A percentile compares a stretch with the other conserved stretches of the same genome.
Evolutionary conservation across 192 early-diverging fungal species (phyloP).

Genomic region (Podila verticillata): DNA sequence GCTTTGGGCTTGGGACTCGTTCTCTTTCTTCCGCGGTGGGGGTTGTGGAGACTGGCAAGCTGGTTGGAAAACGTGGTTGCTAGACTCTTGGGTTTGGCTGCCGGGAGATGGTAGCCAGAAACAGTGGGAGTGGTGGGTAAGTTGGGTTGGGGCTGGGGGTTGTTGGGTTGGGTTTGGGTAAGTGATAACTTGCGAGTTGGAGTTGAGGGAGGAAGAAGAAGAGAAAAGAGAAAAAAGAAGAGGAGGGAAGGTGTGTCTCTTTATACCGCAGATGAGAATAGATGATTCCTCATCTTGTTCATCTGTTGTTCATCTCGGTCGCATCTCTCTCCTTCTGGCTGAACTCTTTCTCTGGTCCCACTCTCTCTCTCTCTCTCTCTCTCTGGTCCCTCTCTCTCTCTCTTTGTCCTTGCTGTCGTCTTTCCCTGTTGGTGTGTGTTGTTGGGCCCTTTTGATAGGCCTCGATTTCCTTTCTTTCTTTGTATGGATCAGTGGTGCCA

Average conservation of each 20-base stretch:
- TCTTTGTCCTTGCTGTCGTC: too few species aligned
- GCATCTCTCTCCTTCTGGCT: conserved; percentile 1
- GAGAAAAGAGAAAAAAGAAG: conserved; percentile 11
- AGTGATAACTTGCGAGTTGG: conserved; percentile 18
- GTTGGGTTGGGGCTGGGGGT: conserved; percentile 9
- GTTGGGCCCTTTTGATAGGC: too few species aligned
- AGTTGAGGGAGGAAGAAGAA: conserved; percentile 23
- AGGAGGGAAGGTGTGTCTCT: not conserved
- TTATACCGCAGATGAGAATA: conserved; percentile 12
- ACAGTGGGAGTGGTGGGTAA: conserved; percentile 21
- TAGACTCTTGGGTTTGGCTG: conserved; percentile 53
- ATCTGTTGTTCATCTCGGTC: conserved; percentile 3
- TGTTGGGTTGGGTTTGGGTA: not conserved
- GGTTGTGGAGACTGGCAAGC: conserved; percentile 83
- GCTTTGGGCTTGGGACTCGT: conserved; percentile 76
- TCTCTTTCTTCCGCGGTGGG: conserved; percentile 78
- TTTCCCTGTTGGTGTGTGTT: not conserved
- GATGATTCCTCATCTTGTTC: not conserved
- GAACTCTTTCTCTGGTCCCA: not conserved
- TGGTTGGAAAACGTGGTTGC: conserved; percentile 79
- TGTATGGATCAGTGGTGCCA: not conserved
- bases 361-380: conserved; percentile 5
- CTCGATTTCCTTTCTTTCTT: too few species aligned
- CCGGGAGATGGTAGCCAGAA: conserved; percentile 49
- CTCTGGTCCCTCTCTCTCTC: too few species aligned